Evolutionary conservation across 768 basidiomycete species (phyloP), one percentile per base, ranked within the genome.

Genomic region (Trametes sanguinea): DNA sequence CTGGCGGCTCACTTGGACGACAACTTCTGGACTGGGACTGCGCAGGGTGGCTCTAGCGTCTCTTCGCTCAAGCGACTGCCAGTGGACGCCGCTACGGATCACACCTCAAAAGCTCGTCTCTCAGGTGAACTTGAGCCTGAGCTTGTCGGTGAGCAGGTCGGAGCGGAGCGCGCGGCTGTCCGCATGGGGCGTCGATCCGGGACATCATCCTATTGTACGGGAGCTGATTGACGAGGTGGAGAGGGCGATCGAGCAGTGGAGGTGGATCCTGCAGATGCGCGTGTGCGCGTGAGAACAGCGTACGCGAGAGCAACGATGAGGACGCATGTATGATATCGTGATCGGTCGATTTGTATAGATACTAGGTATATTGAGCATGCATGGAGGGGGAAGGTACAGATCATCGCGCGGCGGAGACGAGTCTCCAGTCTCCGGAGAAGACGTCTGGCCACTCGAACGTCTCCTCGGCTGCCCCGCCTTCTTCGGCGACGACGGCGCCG

Each of bases 361-460:
- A 22, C 22, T 22, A 22, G 22, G 1, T 22, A 22, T 22, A 22
- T 22, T 22, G 22, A 22, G 22, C 22, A 22, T 22, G 22, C 22
- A 22, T 22, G 1, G 22, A 22, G 22, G 22, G 22, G 22, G 1
- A 22, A 22, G 22, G 22, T 22, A 22, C 22, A 22, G 22, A 22
- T 22, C 22, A 22, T 13, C 22, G n/a, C 6, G n/a, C 2, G 2
- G 5, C 33, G 5, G 57, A 40, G 9, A 69, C 61, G n/a, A 65
- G 46, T 8, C 67, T 57, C 76, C 76, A 78, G 11, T 76, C 75
- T 0, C 67, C 70, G 2, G n/a, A 13, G 0, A 65, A 32, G 0
- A 77, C 63, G 2, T 77, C 76, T 0, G 35, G 59, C 76, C 76
- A 77, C 43, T 62, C 63, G 32, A 64, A 55, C 30, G 66, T 58